Evolutionary conservation across 75 land plant species (phyloP), one percentile per base, ranked within the genome.

Genomic region (Picea glauca): DNA sequence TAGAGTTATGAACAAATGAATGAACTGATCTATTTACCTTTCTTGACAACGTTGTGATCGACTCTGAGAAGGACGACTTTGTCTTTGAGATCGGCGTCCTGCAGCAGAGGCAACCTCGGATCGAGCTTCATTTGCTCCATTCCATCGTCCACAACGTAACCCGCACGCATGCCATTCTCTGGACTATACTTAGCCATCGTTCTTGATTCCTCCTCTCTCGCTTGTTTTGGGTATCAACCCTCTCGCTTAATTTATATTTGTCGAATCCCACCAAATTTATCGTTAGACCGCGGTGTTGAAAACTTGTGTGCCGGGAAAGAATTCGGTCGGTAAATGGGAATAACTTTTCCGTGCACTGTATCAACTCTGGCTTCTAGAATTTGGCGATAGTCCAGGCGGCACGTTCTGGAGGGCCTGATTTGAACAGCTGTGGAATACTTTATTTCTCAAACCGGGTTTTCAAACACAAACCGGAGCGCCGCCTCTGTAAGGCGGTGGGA

Each of bases 21-120:
- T 46, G 54, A 46, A 46, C 54, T 46, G 8, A 46, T 46, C 9
- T 7, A 46, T 46, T 46, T 46, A 46, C 88, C 88, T 85, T 87
- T 87, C 80, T 87, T 87, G 65, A 87, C 88, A 32, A 87, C 88
- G 77, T 87, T 87, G 80, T 87, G 88, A 78, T 87, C 88, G 26
- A 87, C 88, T 33, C 88, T 72, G 59, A 87, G 88, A 23, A 87
- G 87, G 35, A 87, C 88, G 43, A 87, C 82, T 70, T 87, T 87
- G 83, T 85, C 88, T 65, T 78, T 70, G 57, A 87, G 87, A 65
- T 85, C 87, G 17, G 88, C 88, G 58, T 87, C 88, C 77, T 87
- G 87, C 58, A 87, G 26, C 58, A 87, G 65, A 35, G 88, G 88
- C 65, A 87, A 57, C 74, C 87, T 70, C 13, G 80, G 80, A 59